Percentiles rank a stretch among this genome's conserved stretches.
phyloP scores from a whole-genome alignment of 805 yeast genomes.

The Saccharomyces cerevisiae region DNA sequence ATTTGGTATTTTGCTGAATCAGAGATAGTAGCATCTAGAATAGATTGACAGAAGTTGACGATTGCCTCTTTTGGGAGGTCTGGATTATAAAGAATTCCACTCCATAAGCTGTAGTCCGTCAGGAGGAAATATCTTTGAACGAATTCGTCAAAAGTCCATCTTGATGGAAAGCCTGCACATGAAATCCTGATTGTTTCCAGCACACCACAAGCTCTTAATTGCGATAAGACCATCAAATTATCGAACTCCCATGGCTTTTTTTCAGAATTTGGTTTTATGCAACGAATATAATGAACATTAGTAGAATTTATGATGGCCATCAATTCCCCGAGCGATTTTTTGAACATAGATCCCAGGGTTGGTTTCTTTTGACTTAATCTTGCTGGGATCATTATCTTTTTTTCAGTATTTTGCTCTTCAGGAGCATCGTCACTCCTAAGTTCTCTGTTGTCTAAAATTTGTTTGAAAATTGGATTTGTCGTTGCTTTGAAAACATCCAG shows the following conservation, averaged over 20 bases:
- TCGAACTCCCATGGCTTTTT: constrained; percentile 95
- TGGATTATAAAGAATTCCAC: constrained; percentile 41
- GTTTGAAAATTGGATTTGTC: constrained; percentile 54
- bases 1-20: constrained; percentile 69
- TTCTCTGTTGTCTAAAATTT: constrained; percentile 59
- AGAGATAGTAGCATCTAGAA: constrained; percentile 55
- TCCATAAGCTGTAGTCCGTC: constrained; percentile 63
- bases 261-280: constrained; percentile 92
- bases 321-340: constrained; percentile 80
- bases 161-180: constrained; percentile 95
- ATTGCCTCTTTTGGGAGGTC: constrained; percentile 46
- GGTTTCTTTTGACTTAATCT: constrained; percentile 64
- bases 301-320: constrained; percentile 92
- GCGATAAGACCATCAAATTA: constrained; percentile 92
- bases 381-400: constrained; percentile 32
- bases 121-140: constrained; percentile 81
- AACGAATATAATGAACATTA: constrained; percentile 92
- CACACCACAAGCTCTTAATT: constrained; percentile 97
- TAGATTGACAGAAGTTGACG: constrained; percentile 53
- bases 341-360: constrained; percentile 90
- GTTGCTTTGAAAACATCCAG: constrained; percentile 72
- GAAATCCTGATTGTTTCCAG: constrained; percentile 92
- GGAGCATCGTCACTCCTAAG: constrained; percentile 35
- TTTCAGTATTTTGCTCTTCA: constrained; percentile 32
- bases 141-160: constrained; percentile 92